A percentile compares a stretch with the other conserved stretches of the same genome.
Evolutionary conservation across 2,329 filamentous ascomycete genomes (phyloP).

Genomic region (Lecanicillium sp.): DNA sequence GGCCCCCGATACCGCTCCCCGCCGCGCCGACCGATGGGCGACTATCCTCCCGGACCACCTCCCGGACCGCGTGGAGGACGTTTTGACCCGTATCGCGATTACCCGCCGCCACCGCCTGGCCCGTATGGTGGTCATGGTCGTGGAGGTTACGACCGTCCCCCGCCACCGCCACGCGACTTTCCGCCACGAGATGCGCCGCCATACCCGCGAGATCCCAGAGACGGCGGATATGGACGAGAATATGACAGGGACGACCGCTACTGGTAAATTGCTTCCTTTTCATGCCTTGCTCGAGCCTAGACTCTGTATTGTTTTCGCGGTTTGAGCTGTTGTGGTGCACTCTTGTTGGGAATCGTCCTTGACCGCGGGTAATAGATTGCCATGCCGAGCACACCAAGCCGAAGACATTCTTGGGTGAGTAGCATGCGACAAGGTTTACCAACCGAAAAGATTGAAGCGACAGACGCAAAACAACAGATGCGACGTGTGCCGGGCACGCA

Average conservation of each 20-base stretch:
- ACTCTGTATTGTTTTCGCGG: slow-evolving; percentile 4
- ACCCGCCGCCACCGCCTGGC: slow-evolving; percentile 54
- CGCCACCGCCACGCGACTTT: slow-evolving; percentile 37
- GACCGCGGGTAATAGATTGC: slow-evolving; percentile 26
- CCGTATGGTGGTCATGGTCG: slow-evolving; percentile 50
- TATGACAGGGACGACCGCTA: slow-evolving; percentile 43
- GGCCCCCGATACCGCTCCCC: slow-evolving; percentile 68
- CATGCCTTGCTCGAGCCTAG: slow-evolving; percentile 3
- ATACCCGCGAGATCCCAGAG: slow-evolving; percentile 23
- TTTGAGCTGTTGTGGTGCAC: slow-evolving; percentile 1
- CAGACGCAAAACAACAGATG: no score
- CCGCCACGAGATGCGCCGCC: slow-evolving; percentile 37
- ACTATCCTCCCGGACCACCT: slow-evolving; percentile 58
- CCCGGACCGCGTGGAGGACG: slow-evolving; percentile 49
- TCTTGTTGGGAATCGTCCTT: slow-evolving; percentile 22
- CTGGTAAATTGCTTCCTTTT: slow-evolving; percentile 31
- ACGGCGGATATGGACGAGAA: slow-evolving; percentile 35
- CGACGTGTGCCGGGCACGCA: no score
- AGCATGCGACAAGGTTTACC: no score
- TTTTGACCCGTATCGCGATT: slow-evolving; percentile 70
- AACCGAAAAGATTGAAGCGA: no score
- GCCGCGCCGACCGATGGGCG: slow-evolving; percentile 67
- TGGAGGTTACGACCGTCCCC: slow-evolving; percentile 50
- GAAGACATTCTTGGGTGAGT: slow-evolving; percentile 1
- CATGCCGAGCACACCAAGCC: slow-evolving; percentile 1